These are phyloP conservation scores for Chrysosporium queenslandicum DNA, from an alignment of 2,329 filamentous ascomycete species.

Conservation along the genomic window DNA sequence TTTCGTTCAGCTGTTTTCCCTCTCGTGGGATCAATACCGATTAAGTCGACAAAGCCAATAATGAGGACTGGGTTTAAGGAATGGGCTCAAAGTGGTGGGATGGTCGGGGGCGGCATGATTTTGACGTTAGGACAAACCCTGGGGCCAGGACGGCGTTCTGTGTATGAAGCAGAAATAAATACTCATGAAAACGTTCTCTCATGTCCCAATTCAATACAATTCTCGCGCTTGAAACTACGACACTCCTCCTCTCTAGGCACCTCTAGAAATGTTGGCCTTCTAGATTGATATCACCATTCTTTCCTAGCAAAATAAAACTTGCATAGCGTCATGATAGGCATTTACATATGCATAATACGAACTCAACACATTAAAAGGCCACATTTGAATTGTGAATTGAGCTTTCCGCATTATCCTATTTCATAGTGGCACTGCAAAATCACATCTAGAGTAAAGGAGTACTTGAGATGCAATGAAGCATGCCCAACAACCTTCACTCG, in stretches of 20 bases:
- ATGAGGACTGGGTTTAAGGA: not conserved
- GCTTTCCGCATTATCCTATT: not conserved
- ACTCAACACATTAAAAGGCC: too few relatives aligned
- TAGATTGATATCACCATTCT: not conserved
- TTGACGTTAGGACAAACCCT: not conserved
- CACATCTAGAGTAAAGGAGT: not conserved
- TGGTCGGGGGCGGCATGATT: not conserved
- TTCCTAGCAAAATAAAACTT: too few relatives aligned
- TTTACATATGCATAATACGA: too few relatives aligned
- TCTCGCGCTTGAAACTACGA: not conserved
- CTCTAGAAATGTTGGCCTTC: too few relatives aligned
- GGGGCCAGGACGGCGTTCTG: constrained; percentile 2
- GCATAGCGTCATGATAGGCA: too few relatives aligned
- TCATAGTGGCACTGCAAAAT: not conserved
- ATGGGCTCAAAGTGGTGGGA: not conserved
- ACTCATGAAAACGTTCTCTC: constrained; percentile 11
- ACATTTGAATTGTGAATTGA: not conserved
- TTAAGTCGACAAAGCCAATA: not conserved
- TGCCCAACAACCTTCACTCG: too few relatives aligned
- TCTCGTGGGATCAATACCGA: not conserved
- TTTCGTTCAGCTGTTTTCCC: not conserved
- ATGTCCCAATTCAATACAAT: not conserved
- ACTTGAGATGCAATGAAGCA: not conserved
- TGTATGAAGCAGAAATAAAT: constrained; percentile 8
- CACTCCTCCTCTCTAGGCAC: too few relatives aligned